Evolutionary conservation across 2,329 filamentous ascomycete genomes (phyloP).

Genomic region (Aureobasidium sp.): DNA sequence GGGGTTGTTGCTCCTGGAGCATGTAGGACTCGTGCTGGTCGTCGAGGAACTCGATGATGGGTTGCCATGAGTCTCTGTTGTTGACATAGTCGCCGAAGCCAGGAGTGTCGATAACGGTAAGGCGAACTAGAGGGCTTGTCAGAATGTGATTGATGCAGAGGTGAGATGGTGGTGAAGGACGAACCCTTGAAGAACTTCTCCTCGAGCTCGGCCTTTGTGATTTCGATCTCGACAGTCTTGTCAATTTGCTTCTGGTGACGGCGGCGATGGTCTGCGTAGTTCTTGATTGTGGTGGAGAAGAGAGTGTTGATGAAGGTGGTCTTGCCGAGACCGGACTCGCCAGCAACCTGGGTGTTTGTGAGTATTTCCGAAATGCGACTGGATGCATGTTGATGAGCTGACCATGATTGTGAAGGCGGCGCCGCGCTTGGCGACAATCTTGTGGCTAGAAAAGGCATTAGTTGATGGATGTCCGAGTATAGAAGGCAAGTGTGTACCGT

Average conservation of each 20-base stretch:
- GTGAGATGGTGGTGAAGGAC: background rate
- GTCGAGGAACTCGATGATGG: conserved; percentile 99
- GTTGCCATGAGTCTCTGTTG: conserved; percentile 99
- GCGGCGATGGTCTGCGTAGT: conserved; percentile 99
- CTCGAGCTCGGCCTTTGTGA: conserved; percentile 98
- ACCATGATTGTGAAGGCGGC: conserved; percentile 99
- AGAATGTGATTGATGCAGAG: background rate
- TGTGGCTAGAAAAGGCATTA: conserved; percentile 45
- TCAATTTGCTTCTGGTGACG: conserved; percentile 99
- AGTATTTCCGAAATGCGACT: conserved; percentile 16
- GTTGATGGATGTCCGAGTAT: conserved; percentile 21
- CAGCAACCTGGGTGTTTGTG: conserved; percentile 63
- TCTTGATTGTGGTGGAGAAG: conserved; percentile 99
- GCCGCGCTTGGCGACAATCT: conserved; percentile 73
- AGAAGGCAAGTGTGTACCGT: conserved; percentile 39
- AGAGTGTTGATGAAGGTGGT: conserved; percentile 99
- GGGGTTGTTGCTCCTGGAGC: conserved; percentile 99
- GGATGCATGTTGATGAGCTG: conserved; percentile 22
- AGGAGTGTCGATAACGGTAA: conserved; percentile 98
- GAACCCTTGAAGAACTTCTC: conserved; percentile 99
- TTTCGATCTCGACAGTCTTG: conserved; percentile 99
- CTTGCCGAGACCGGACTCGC: conserved; percentile 97
- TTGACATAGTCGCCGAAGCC: conserved; percentile 99
- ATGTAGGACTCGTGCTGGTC: conserved; percentile 99
- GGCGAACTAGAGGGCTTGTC: conserved; percentile 58